Conservation (phyloP, 1,284 basidiomycete species). For the Tylopilus sp. region DNA sequence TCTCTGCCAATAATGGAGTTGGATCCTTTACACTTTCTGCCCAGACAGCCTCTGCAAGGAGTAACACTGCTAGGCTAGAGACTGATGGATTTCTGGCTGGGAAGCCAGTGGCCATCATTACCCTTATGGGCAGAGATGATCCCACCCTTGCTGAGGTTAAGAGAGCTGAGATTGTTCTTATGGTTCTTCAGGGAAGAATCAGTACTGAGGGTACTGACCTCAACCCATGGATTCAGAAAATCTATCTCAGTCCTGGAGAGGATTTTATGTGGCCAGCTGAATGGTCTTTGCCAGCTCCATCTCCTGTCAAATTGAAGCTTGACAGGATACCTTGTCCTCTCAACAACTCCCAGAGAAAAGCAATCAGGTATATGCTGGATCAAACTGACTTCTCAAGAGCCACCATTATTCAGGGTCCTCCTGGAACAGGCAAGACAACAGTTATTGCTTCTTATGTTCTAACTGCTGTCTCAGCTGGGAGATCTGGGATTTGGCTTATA, state of each 20-base stretch:
- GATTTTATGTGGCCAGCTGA: conserved; percentile 46
- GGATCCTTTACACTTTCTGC: conserved; percentile 22
- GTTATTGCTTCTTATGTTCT: conserved; percentile 51
- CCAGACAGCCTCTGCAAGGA: background rate
- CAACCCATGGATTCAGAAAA: conserved; percentile 59
- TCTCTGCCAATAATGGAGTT: conserved; percentile 13
- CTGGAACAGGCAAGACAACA: conserved; percentile 47
- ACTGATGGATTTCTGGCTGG: conserved; percentile 21
- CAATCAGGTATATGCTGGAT: conserved; percentile 30
- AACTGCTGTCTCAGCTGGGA: conserved; percentile 30
- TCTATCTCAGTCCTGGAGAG: conserved; percentile 43
- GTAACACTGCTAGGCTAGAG: conserved; percentile 14
- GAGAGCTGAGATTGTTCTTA: conserved; percentile 45
- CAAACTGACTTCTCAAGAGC: conserved; percentile 24
- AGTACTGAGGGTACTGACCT: conserved; percentile 35
- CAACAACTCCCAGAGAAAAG: conserved; percentile 28
- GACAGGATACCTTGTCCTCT: conserved; percentile 24
- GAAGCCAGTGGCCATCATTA: conserved; percentile 37
- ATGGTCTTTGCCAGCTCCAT: conserved; percentile 26
- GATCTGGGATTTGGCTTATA: conserved; percentile 46
- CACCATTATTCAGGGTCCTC: conserved; percentile 48
- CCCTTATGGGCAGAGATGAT: conserved; percentile 49
- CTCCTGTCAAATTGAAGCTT: conserved; percentile 17
- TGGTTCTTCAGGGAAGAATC: conserved; percentile 48
- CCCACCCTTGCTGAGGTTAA: conserved; percentile 53